Evolutionary conservation across 2,329 filamentous ascomycete genomes (phyloP).

Genomic region (Daldinia sp.): DNA sequence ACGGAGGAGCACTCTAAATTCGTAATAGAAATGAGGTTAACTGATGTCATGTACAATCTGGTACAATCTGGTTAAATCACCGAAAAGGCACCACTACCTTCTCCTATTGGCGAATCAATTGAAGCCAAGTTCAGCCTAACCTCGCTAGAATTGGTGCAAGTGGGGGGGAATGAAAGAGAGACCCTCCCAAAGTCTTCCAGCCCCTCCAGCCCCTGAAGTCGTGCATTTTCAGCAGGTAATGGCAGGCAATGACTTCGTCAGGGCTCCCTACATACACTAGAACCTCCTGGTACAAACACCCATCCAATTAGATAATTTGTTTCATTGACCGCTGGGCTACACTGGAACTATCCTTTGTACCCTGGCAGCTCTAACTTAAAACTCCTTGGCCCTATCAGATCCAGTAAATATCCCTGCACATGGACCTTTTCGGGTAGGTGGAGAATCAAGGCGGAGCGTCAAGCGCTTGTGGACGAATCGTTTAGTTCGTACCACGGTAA

Average conservation of each 20-base stretch:
- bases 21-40: not conserved
- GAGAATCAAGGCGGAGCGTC: constrained; percentile 5
- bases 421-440: constrained; percentile 26
- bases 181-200: too few species aligned
- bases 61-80: constrained; percentile 33
- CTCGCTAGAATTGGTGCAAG: constrained; percentile 2
- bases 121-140: constrained; percentile 15
- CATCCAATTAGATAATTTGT: constrained; percentile 20
- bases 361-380: not conserved
- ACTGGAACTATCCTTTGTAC: not conserved
- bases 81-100: not conserved
- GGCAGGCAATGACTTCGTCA: too few species aligned
- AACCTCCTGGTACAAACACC: constrained; percentile 21
- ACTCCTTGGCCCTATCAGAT: constrained; percentile 29
- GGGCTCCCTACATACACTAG: not conserved
- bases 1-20: constrained; percentile 11
- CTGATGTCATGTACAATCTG: constrained; percentile 31
- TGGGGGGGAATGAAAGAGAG: not conserved
- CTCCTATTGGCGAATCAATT: constrained; percentile 19
- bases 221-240: constrained; percentile 21
- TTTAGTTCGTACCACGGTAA: constrained; percentile 11
- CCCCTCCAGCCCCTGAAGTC: constrained; percentile 27
- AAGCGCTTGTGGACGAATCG: constrained; percentile 32
- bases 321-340: constrained; percentile 6
- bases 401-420: not conserved